Conservation (phyloP, 768 basidiomycete genomes). For the Lactarius sanguifluus region DNA sequence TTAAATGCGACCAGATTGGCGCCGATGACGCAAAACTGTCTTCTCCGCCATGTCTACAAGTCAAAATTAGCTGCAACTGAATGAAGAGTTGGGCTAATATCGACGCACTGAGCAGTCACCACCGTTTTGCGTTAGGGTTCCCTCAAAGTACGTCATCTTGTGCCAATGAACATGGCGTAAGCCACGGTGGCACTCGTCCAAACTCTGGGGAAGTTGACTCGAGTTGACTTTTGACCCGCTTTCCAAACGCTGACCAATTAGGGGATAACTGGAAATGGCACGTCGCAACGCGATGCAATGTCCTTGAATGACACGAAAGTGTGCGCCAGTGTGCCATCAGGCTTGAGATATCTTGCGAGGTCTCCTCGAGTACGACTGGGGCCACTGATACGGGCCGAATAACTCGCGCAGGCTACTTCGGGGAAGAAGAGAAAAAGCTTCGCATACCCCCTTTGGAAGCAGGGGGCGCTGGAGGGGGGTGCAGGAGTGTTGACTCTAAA, state of each 20-base stretch:
- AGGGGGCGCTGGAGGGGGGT: slow-evolving; percentile 46
- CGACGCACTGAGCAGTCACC: slow-evolving; percentile 85
- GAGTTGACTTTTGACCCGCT: slow-evolving; percentile 56
- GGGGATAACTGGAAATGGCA: slow-evolving; percentile 71
- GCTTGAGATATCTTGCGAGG: slow-evolving; percentile 77
- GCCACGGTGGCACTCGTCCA: slow-evolving; percentile 90
- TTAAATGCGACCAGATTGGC: slow-evolving; percentile 87
- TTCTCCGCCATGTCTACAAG: slow-evolving; percentile 73
- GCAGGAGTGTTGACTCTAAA: slow-evolving; percentile 61
- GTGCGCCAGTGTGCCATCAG: slow-evolving; percentile 85
- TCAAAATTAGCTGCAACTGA: slow-evolving; percentile 13
- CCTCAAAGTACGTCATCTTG: slow-evolving; percentile 91
- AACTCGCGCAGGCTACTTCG: slow-evolving; percentile 64
- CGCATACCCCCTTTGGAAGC: slow-evolving; percentile 65
- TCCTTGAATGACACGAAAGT: slow-evolving; percentile 90
- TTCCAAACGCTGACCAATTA: slow-evolving; percentile 74
- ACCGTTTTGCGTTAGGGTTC: slow-evolving; percentile 87
- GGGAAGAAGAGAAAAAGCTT: slow-evolving; percentile 71
- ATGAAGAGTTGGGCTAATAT: neutral
- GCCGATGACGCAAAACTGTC: slow-evolving; percentile 82
- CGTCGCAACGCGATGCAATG: slow-evolving; percentile 79
- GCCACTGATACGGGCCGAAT: slow-evolving; percentile 38
- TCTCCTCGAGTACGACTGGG: slow-evolving; percentile 55
- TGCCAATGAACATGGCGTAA: slow-evolving; percentile 91
- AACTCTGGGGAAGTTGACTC: slow-evolving; percentile 81